Percentiles rank a stretch among this genome's conserved stretches.
phyloP scores from a whole-genome alignment of 202 grass and related monocot genomes.

The Saccharum hybrid region DNA sequence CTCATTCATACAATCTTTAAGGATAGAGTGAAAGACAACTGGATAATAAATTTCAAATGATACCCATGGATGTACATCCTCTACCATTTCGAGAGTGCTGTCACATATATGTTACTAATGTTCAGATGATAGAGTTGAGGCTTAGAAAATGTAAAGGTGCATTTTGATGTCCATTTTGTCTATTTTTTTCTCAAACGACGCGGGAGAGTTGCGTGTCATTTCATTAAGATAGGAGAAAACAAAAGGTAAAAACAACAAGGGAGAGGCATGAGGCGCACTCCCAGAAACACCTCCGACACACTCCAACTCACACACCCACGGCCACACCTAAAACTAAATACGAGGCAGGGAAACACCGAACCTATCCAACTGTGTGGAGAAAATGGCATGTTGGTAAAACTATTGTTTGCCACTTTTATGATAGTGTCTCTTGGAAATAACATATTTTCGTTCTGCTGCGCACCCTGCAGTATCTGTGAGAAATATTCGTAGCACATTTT shows the following conservation, averaged over 20 bases:
- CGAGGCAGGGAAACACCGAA: too few relatives aligned
- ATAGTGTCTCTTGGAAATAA: neutral
- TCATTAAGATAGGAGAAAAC: too few relatives aligned
- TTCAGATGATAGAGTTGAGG: neutral
- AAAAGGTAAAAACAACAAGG: too few relatives aligned
- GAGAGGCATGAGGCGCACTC: too few relatives aligned
- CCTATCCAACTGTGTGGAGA: neutral
- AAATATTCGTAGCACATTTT: constrained; percentile 10
- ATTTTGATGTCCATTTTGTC: neutral
- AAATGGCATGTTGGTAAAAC: neutral
- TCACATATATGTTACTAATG: neutral
- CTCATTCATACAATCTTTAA: neutral
- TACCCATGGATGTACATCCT: neutral
- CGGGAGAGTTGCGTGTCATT: too few relatives aligned
- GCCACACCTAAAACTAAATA: too few relatives aligned
- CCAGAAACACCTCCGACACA: too few relatives aligned
- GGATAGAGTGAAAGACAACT: neutral
- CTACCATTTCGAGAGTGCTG: neutral
- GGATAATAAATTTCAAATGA: neutral
- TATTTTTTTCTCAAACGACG: too few relatives aligned
- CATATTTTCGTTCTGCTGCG: neutral
- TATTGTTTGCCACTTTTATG: neutral
- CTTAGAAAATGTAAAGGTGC: neutral
- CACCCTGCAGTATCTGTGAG: neutral
- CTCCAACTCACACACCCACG: too few relatives aligned